Base-by-base conservation (phyloP, 1,139 yeast genomes). In the Debaryomycetaceae sp. region DNA sequence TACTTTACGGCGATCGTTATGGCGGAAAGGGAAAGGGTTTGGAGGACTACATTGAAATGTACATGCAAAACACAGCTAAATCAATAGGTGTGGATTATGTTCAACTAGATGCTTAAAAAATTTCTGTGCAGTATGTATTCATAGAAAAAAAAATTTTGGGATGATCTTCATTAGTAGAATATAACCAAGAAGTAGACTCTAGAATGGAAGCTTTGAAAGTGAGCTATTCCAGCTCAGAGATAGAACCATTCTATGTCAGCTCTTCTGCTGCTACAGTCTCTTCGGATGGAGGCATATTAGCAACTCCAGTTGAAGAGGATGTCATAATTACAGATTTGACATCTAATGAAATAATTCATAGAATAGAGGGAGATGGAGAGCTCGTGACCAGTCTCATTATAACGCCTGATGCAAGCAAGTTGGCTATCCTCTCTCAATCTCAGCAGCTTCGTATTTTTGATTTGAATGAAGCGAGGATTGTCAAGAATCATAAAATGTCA, bases 331-430 rank as follows among this genome's bases (percentile, higher is more conserved):
- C 95, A 35, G 77, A 88, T 55, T 65, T 87, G 43, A 55, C 58
- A 20, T 76, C 85, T 27, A 85, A 83, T 51, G 72, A 77, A 53
- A 66, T 80, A 31, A 48, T 86, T n/a, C 83, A 80, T 52, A 74
- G 70, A 41, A 67, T 93, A 37, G 86, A 83, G 48, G 97, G 97
- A 39, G 97, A 91, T 63, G 96, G 91, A 8, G 97, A 89, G 57
- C 71, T 76, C 37, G 71, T 91, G 45, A 89, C 98, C 1, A 83
- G 86, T 14, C 65, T 93, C 46, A 80, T 79, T 44, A 58, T 93
- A 6, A 80, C 97, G 0, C 89, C 95, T 0, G 90, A 90, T 60
- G 95, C 90, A 1, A 57, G 66, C 37, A 76, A 72, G 47, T 62
- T 93, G 35, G 89, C 90, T 2, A 80, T 84, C 22, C 80, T 89